These are phyloP conservation scores for Phaeodactylum tricornutum DNA, from an alignment of 108 stramenopile species.

Conservation along the genomic window DNA sequence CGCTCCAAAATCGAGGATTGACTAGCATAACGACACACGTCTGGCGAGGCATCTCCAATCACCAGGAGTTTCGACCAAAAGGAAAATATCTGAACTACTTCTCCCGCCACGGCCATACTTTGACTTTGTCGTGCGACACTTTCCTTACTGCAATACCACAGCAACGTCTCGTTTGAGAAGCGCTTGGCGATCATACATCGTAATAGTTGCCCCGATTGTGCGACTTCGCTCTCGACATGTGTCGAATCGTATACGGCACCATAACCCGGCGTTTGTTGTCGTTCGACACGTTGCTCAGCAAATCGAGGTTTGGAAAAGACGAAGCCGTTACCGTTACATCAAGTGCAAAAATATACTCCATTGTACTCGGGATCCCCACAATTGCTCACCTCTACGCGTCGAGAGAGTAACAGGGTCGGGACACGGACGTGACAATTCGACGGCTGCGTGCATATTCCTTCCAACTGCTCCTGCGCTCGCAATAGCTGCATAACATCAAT, in stretches of 20 bases:
- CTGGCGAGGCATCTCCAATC: too few relatives aligned
- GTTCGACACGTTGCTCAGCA: conserved; percentile 15
- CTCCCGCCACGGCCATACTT: too few relatives aligned
- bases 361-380: conserved; percentile 71
- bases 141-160: conserved; percentile 1
- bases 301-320: conserved; percentile 65
- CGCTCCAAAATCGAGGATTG: too few relatives aligned
- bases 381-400: conserved; percentile 38
- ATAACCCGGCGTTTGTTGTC: background rate
- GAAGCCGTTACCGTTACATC: conserved; percentile 65
- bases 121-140: too few relatives aligned
- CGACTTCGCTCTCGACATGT: conserved; percentile 8
- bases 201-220: conserved; percentile 28
- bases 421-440: conserved; percentile 54
- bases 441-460: too few relatives aligned
- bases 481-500: conserved; percentile 50
- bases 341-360: conserved; percentile 77
- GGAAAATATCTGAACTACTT: too few relatives aligned
- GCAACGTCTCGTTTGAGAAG: conserved; percentile 14
- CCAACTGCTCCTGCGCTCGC: conserved; percentile 67
- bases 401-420: conserved; percentile 46
- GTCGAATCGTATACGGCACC: background rate
- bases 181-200: conserved; percentile 65
- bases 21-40: too few relatives aligned
- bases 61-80: too few relatives aligned